phyloP scores from a whole-genome alignment of 2,329 filamentous ascomycete species.

The Cladobotryum mycophilum region DNA sequence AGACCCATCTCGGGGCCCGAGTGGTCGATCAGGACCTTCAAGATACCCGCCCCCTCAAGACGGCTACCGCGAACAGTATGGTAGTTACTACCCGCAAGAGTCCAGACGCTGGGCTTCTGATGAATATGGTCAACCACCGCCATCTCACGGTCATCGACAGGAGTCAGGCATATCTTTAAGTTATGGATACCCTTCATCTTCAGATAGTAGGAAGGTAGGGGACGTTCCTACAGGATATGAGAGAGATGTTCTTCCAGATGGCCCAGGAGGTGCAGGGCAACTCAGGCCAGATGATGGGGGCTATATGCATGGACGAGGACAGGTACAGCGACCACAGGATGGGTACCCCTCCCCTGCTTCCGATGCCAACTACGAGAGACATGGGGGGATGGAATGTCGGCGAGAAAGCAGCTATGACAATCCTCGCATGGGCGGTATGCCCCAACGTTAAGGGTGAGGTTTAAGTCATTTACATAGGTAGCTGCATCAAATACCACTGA shows the following conservation, averaged over 20 bases:
- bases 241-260: background rate
- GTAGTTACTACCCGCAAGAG: background rate
- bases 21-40: background rate
- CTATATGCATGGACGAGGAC: background rate
- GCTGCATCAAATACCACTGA: no score
- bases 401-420: background rate
- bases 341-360: background rate
- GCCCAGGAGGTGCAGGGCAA: background rate
- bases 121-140: background rate
- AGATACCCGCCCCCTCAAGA: background rate
- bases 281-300: background rate
- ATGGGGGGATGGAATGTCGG: background rate
- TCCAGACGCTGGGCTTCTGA: background rate
- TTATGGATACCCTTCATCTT: background rate
- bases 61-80: background rate
- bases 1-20: background rate
- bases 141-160: background rate
- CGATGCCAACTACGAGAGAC: conserved; percentile 3
- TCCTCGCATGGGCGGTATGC: background rate
- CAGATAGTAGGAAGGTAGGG: background rate
- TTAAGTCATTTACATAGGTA: no score
- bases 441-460: background rate
- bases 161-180: background rate
- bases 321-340: background rate
- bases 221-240: background rate